A percentile compares a stretch with the other conserved stretches of the same genome.
Conservation (phyloP, 345 rosid genomes). For the Excoecaria agallocha region DNA sequence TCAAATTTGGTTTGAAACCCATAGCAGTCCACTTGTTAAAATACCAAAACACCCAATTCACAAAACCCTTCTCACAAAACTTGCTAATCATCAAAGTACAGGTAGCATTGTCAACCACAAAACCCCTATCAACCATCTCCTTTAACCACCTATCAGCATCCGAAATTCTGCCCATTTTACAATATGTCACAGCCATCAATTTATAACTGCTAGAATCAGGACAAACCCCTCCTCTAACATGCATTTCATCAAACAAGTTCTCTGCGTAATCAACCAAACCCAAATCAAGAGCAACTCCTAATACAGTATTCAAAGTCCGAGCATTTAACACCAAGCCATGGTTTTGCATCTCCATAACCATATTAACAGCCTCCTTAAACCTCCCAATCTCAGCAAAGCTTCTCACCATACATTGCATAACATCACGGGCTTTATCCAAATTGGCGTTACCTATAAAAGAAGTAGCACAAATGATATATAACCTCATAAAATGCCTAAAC, state of each 20-base stretch:
- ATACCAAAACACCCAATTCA: conserved; percentile 59
- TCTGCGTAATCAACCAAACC: conserved; percentile 59
- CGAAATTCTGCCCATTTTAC: conserved; percentile 50
- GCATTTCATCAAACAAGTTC: conserved; percentile 77
- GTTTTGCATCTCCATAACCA: conserved; percentile 74
- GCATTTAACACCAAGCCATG: conserved; percentile 54
- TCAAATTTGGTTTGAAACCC: conserved; percentile 72
- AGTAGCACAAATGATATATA: conserved; percentile 60
- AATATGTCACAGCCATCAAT: conserved; percentile 59
- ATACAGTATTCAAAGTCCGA: conserved; percentile 46
- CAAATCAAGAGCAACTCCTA: conserved; percentile 38
- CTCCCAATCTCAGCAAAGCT: conserved; percentile 72
- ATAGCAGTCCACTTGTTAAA: conserved; percentile 56
- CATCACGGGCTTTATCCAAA: conserved; percentile 61
- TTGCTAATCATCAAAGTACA: conserved; percentile 53
- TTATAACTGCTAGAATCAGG: conserved; percentile 59
- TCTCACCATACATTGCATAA: conserved; percentile 64
- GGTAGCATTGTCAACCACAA: conserved; percentile 63
- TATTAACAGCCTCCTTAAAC: conserved; percentile 58
- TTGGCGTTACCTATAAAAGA: conserved; percentile 59
- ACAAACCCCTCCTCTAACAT: conserved; percentile 57
- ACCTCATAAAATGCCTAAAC: conserved; percentile 75
- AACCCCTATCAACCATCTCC: conserved; percentile 60
- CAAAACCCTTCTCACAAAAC: conserved; percentile 60
- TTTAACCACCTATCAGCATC: conserved; percentile 76